Evolutionary conservation across 352 stramenopile species (phyloP).

Genomic region (Phytophthora sojae): DNA sequence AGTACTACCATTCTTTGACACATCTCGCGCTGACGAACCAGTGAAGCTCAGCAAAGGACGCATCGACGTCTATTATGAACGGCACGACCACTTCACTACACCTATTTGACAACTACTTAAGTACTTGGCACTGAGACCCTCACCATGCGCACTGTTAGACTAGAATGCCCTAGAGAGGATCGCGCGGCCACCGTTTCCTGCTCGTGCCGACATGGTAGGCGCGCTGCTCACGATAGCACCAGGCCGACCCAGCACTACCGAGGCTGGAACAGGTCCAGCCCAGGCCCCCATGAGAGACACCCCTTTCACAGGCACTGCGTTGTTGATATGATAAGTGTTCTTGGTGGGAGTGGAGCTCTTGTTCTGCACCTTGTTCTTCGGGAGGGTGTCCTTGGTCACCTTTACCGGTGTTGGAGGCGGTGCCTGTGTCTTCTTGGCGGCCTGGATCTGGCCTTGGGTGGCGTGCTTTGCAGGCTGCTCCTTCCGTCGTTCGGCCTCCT

Average conservation of each 20-base stretch:
- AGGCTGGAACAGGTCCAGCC: background rate
- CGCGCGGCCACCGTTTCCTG: background rate
- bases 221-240: constrained; percentile 11
- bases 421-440: constrained; percentile 17
- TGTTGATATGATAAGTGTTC: background rate
- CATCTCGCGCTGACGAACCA: too few relatives aligned
- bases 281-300: background rate
- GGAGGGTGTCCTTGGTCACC: background rate
- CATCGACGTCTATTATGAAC: background rate
- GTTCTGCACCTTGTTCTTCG: background rate
- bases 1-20: too few relatives aligned
- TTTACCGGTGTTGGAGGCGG: constrained; percentile 22
- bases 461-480: constrained; percentile 11
- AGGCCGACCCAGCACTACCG: background rate
- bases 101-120: background rate
- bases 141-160: background rate
- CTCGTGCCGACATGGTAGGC: background rate
- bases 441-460: background rate
- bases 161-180: background rate
- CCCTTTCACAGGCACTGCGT: background rate
- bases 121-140: background rate
- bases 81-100: too few relatives aligned
- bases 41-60: too few relatives aligned
- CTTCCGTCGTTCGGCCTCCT: background rate
- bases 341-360: background rate